phyloP scores from a whole-genome alignment of 495 filamentous ascomycete genomes.

The Copromyces sp. region DNA sequence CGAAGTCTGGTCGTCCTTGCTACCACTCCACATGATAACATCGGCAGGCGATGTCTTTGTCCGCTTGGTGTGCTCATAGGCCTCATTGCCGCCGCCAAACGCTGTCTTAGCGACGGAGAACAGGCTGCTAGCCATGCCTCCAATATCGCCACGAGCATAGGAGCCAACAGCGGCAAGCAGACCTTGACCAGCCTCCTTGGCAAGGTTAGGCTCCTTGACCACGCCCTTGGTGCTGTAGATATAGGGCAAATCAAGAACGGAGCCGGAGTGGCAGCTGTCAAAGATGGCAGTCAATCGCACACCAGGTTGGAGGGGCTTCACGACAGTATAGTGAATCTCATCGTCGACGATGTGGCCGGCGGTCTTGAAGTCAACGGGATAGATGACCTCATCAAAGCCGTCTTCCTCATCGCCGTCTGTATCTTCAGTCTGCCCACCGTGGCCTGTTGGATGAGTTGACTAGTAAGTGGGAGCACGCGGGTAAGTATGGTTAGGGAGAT shows the following conservation, averaged over 20 bases:
- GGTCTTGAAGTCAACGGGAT: constrained; percentile 84
- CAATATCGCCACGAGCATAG: constrained; percentile 77
- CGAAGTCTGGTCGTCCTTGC: constrained; percentile 93
- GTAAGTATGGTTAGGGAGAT: neutral
- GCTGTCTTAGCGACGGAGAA: constrained; percentile 82
- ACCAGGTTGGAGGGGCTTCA: constrained; percentile 68
- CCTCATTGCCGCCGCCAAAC: constrained; percentile 64
- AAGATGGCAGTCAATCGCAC: constrained; percentile 94
- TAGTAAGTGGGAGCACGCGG: neutral
- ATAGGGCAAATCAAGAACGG: constrained; percentile 91
- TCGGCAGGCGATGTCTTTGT: constrained; percentile 96
- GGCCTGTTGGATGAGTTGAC: constrained; percentile 17
- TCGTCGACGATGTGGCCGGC: constrained; percentile 94
- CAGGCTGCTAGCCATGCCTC: constrained; percentile 60
- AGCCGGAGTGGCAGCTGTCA: constrained; percentile 95
- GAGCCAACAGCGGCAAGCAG: constrained; percentile 72
- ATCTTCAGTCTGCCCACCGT: constrained; percentile 39
- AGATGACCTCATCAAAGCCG: constrained; percentile 93
- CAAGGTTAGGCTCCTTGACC: constrained; percentile 96
- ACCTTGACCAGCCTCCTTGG: constrained; percentile 89
- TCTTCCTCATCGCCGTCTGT: constrained; percentile 72
- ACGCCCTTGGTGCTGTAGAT: constrained; percentile 90
- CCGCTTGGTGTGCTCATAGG: constrained; percentile 65
- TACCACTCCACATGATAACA: constrained; percentile 95
- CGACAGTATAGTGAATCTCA: constrained; percentile 86